These are phyloP conservation scores for Diplocarpon mali DNA, from an alignment of 2,329 filamentous ascomycete species.

Conservation along the genomic window DNA sequence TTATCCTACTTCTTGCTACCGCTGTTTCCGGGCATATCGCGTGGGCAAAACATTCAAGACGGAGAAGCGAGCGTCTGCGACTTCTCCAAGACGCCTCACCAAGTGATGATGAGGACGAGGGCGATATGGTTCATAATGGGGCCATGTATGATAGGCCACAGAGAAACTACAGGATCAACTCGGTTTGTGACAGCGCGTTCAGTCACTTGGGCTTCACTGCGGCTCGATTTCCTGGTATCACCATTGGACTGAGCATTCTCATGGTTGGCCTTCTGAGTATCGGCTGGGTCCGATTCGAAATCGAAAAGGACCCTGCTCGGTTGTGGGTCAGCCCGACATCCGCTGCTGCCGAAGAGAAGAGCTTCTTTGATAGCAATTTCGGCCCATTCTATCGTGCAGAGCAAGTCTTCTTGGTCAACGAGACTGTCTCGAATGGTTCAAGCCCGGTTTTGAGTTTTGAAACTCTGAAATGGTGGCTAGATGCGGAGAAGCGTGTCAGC, in stretches of 20 bases:
- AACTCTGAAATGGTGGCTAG: conserved; percentile 87
- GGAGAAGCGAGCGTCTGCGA: conserved; percentile 72
- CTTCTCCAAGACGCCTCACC: conserved; percentile 73
- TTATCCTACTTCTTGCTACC: conserved; percentile 56
- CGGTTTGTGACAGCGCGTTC: conserved; percentile 69
- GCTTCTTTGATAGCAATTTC: conserved; percentile 86
- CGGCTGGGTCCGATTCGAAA: conserved; percentile 79
- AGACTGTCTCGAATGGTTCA: conserved; percentile 50
- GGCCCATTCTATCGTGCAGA: conserved; percentile 93
- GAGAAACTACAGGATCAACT: conserved; percentile 74
- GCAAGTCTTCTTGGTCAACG: conserved; percentile 89
- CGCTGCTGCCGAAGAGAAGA: conserved; percentile 81
- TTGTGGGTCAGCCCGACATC: conserved; percentile 97
- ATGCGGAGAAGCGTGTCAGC: conserved; percentile 68
- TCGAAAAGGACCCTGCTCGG: conserved; percentile 82
- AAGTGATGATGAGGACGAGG: conserved; percentile 91
- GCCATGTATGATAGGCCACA: conserved; percentile 71
- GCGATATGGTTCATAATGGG: conserved; percentile 65
- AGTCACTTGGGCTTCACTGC: conserved; percentile 69
- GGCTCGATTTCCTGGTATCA: conserved; percentile 74
- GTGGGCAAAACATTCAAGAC: conserved; percentile 61
- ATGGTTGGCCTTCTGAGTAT: conserved; percentile 69
- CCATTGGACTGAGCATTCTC: conserved; percentile 65
- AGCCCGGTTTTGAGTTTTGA: conserved; percentile 81
- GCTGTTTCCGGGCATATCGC: conserved; percentile 64